Base-by-base conservation (phyloP, 1,284 basidiomycete species). In the Microbotryomycetes sp. region DNA sequence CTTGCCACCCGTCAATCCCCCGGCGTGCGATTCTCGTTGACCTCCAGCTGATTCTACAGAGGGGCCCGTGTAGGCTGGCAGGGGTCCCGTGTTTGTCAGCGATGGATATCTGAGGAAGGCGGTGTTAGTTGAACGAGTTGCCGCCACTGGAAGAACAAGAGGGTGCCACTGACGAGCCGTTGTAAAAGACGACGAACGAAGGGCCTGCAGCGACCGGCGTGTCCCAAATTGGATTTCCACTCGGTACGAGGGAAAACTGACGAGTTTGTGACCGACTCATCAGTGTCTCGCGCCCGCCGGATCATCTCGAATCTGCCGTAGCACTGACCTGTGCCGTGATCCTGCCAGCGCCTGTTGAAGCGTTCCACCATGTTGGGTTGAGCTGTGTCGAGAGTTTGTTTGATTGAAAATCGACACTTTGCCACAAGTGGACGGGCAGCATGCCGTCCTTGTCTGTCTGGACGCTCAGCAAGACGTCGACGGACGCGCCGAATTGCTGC, bases 321-420 rank as follows among this genome's bases (percentile, higher is more conserved):
- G 26, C 3, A 27, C 64, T 41, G 26, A 68, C 64, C 54, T 69
- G 65, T 16, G 59, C 67, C 30, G 56, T 46, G 2, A 67, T 60
- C 4, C n/a, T 41, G 0, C 65, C 67, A 23, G 62, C 64, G 5
- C 67, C 67, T 3, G 58, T 64, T 26, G 54, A 58, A 13, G 65
- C 65, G 35, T 64, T 64, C 67, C 67, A 69, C 67, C 67, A 69
- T 18, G 27, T 27, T 11, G 67, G 67, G 29, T 67, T 60, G 35
- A 69, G 46, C 57, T 60, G 55, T 3, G 65, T 67, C 5, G 41
- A 49, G 30, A 64, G 52, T 23, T 47, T 28, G 4, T 65, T 65
- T 2, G 24, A 5, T 11, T 5, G 9, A 56, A 60, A 66, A 6
- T 56, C 46, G 23, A 62, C 57, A 18, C 45, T 57, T 4, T 62